These are phyloP conservation scores for Crithidia acanthocephali DNA, from an alignment of 208 protist genomes.

Conservation along the genomic window DNA sequence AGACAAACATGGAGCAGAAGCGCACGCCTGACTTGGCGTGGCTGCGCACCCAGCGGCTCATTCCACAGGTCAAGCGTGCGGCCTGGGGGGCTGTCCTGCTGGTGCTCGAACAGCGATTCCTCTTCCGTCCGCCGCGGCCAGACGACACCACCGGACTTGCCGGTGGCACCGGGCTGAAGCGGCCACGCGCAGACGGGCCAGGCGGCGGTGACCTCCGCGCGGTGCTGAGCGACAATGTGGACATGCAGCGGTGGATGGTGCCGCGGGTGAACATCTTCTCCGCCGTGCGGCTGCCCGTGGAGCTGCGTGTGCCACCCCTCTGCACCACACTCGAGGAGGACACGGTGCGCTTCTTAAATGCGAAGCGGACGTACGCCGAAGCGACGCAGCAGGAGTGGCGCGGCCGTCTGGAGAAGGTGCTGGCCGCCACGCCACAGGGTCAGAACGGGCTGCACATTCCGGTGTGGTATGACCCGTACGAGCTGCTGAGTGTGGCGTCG, in stretches of 20 bases:
- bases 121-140: slow-evolving; percentile 52
- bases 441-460: slow-evolving; percentile 44
- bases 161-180: slow-evolving; percentile 39
- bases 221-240: slow-evolving; percentile 54
- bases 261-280: slow-evolving; percentile 64
- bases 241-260: slow-evolving; percentile 48
- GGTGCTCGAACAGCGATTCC: slow-evolving; percentile 71
- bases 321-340: slow-evolving; percentile 52
- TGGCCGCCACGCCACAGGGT: slow-evolving; percentile 14
- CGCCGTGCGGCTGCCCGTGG: slow-evolving; percentile 57
- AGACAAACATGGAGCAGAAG: slow-evolving; percentile 51
- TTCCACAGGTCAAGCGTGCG: slow-evolving; percentile 50
- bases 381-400: slow-evolving; percentile 58
- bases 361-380: slow-evolving; percentile 51
- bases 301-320: slow-evolving; percentile 65
- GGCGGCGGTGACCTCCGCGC: slow-evolving; percentile 24
- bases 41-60: slow-evolving; percentile 55
- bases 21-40: slow-evolving; percentile 59
- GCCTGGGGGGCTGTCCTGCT: slow-evolving; percentile 59
- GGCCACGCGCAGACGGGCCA: slow-evolving; percentile 29
- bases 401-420: slow-evolving; percentile 24
- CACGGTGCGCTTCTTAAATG: slow-evolving; percentile 56
- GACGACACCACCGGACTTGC: slow-evolving; percentile 5
- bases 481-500: slow-evolving; percentile 59
- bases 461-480: slow-evolving; percentile 80